Conservation (phyloP, 192 early-diverging fungal genomes). For the Anaeromyces robustus region DNA sequence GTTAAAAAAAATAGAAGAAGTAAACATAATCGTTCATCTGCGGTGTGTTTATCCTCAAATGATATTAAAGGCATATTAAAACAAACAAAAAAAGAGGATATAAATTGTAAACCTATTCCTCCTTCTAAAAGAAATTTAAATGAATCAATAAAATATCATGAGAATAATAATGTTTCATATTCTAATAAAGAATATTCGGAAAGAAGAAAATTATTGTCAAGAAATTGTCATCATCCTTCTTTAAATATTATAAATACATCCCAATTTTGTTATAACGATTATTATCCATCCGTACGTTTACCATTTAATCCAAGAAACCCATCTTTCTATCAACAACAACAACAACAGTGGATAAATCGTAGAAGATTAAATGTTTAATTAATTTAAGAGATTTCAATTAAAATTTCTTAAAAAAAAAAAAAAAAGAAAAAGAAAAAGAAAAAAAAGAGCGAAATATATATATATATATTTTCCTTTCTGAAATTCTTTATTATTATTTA, state of each 20-base stretch:
- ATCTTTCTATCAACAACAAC: background rate
- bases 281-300: background rate
- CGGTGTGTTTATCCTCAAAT: background rate
- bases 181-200: background rate
- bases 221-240: background rate
- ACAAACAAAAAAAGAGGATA: background rate
- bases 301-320: background rate
- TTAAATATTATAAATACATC: background rate
- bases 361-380: background rate
- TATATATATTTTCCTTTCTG: too few relatives aligned
- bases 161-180: background rate
- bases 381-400: too few relatives aligned
- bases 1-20: background rate
- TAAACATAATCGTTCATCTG: background rate
- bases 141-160: too few relatives aligned
- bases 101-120: background rate
- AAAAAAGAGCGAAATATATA: too few relatives aligned
- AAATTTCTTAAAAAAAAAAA: too few relatives aligned
- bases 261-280: background rate
- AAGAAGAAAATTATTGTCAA: background rate
- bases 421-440: too few relatives aligned
- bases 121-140: too few relatives aligned
- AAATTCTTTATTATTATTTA: too few relatives aligned
- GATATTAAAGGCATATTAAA: background rate
- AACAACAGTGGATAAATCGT: background rate